Conservation (phyloP, 208 protist genomes). For the Borovskyia barvae region DNA sequence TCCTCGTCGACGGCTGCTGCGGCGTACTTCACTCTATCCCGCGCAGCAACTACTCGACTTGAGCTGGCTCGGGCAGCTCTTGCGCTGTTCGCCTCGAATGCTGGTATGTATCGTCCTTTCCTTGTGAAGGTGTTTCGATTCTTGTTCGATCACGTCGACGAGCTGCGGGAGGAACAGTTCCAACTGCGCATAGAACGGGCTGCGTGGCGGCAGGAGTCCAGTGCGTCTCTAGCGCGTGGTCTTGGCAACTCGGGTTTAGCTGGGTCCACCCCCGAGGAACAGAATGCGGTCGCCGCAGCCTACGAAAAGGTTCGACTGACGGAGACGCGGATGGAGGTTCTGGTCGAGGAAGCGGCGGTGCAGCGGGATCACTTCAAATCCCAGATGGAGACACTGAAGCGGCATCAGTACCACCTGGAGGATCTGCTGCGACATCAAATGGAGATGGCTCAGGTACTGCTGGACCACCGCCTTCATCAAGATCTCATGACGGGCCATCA, state of each 20-base stretch:
- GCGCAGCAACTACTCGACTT: slow-evolving; percentile 32
- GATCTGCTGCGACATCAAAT: slow-evolving; percentile 73
- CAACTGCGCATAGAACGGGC: slow-evolving; percentile 8
- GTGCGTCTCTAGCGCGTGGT: neutral
- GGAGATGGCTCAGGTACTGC: slow-evolving; percentile 49
- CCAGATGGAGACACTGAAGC: slow-evolving; percentile 48
- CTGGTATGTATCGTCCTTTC: slow-evolving; percentile 60
- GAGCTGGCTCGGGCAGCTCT: slow-evolving; percentile 74
- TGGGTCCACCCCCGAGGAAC: slow-evolving; percentile 24
- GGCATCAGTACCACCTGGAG: slow-evolving; percentile 48
- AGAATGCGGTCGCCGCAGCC: slow-evolving; percentile 43
- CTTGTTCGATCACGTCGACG: slow-evolving; percentile 73
- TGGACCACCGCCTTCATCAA: slow-evolving; percentile 20
- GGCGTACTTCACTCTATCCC: neutral
- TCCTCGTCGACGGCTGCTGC: too few relatives aligned
- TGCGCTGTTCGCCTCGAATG: slow-evolving; percentile 77
- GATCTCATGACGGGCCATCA: slow-evolving; percentile 6
- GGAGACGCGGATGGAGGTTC: slow-evolving; percentile 66
- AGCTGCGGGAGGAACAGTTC: slow-evolving; percentile 41
- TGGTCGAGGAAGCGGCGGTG: slow-evolving; percentile 68
- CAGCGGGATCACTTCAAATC: slow-evolving; percentile 75
- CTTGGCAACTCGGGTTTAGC: neutral
- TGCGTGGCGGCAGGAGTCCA: neutral
- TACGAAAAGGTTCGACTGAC: slow-evolving; percentile 68
- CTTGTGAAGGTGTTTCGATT: slow-evolving; percentile 69